Base-by-base conservation (phyloP, 2,329 filamentous ascomycete genomes). In the Cladosporium austrohemisphaericum region DNA sequence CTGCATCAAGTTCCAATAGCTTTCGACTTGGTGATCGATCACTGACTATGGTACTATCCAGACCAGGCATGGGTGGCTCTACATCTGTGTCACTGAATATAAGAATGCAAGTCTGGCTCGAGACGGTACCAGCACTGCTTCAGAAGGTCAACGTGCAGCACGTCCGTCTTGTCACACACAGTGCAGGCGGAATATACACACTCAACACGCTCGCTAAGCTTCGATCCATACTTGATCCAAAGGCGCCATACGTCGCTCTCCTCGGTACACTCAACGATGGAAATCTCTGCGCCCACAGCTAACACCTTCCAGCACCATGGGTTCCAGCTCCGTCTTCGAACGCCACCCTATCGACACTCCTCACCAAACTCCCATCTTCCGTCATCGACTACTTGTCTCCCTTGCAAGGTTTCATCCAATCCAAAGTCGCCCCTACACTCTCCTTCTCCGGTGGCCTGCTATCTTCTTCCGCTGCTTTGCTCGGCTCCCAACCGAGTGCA, bases 31-130 rank as follows among this genome's bases (percentile, higher is more conserved):
- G 35, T 19, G 13, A 33, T 25, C 16, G 25, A 8, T 47, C n/a
- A 40, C 43, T 53, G 31, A 51, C 32, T 23, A 25, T 5, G 37
- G 9, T 13, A 29, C 19, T 13, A 3, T 11, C 16, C 19, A 73
- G 72, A 53, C 69, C 71, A 11, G 70, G 66, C n/a, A 66, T 74
- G 50, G 74, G 74, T 16, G 69, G 64, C 28, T 73, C 72, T 10
- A 71, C 69, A 0, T 55, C 62, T 2, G 71, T 74, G 0, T 52
- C 61, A 1, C 52, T 73, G 5, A 40, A 60, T 8, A 41, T 65
- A 11, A 64, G 73, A 3, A 58, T 75, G 13, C 35, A 58, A 4
- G 57, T 63, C 16, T 76, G 69, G 66, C 58, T 73, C 19, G 71
- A 75, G 52, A 64, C 65, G 1, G 59, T 75, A 1, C 70, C 72